Percentiles rank a stretch among this genome's conserved stretches.
Evolutionary conservation across 1,284 basidiomycete genomes (phyloP).

Genomic region (Erythrobasidium hasegawianum): DNA sequence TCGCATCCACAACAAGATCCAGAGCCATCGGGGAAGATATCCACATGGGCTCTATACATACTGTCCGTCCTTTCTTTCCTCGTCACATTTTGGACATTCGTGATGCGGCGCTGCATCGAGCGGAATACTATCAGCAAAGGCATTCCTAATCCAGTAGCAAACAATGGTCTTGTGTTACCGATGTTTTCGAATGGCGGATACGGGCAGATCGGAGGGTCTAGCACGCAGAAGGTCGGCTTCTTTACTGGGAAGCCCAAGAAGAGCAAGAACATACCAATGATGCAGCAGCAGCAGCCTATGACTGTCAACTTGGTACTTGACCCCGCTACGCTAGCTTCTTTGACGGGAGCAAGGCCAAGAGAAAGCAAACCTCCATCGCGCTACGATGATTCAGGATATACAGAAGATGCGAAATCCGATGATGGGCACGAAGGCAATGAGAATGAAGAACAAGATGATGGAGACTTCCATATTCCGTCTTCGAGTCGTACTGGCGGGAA

Average conservation of each 20-base stretch:
- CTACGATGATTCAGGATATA: slow-evolving; percentile 22
- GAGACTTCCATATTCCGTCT: slow-evolving; percentile 24
- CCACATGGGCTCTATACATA: slow-evolving; percentile 23
- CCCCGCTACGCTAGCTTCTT: slow-evolving; percentile 7
- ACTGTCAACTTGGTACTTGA: slow-evolving; percentile 29
- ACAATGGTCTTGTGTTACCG: slow-evolving; percentile 17
- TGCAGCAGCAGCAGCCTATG: slow-evolving; percentile 18
- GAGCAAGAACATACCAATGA: slow-evolving; percentile 4
- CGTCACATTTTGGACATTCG: slow-evolving; percentile 6
- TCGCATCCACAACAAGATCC: background rate
- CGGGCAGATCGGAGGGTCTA: slow-evolving; percentile 7
- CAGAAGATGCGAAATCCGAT: background rate
- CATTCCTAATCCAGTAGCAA: background rate
- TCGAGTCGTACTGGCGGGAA: slow-evolving; percentile 1
- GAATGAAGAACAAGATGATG: slow-evolving; percentile 3
- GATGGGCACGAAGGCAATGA: background rate
- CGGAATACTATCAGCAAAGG: background rate
- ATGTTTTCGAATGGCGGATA: slow-evolving; percentile 9
- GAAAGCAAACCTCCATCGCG: slow-evolving; percentile 15
- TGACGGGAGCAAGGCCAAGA: background rate
- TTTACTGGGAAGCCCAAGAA: slow-evolving; percentile 12
- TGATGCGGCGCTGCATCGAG: slow-evolving; percentile 6
- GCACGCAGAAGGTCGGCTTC: slow-evolving; percentile 8
- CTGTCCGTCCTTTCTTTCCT: slow-evolving; percentile 8
- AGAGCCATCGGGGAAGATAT: slow-evolving; percentile 16